These are phyloP conservation scores for Onygena corvina DNA, from an alignment of 2,329 filamentous ascomycete genomes.

Conservation along the genomic window DNA sequence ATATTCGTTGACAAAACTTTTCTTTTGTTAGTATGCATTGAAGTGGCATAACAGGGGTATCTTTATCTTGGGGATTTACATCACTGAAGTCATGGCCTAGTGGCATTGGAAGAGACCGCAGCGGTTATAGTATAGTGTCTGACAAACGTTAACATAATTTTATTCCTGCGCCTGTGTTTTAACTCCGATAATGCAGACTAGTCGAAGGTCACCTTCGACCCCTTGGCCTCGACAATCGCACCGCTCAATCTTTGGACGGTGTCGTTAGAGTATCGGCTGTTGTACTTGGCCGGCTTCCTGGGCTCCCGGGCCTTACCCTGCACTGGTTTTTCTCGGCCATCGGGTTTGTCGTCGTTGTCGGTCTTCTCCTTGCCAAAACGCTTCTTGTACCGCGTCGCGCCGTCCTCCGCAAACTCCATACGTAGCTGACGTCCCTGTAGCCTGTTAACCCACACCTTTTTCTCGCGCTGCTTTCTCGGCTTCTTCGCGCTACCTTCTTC, in stretches of 20 bases:
- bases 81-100: too few species aligned
- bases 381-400: slow-evolving; percentile 82
- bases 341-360: slow-evolving; percentile 12
- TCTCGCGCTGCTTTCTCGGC: slow-evolving; percentile 47
- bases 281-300: slow-evolving; percentile 30
- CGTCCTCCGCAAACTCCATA: slow-evolving; percentile 88
- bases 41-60: too few species aligned
- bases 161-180: too few species aligned
- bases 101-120: too few species aligned
- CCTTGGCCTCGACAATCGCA: slow-evolving; percentile 63
- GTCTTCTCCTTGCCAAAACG: slow-evolving; percentile 62
- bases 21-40: too few species aligned
- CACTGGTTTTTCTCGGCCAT: slow-evolving; percentile 13
- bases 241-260: slow-evolving; percentile 58
- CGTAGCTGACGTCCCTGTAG: slow-evolving; percentile 69
- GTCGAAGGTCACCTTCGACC: slow-evolving; percentile 75
- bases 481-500: slow-evolving; percentile 39
- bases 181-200: slow-evolving; percentile 25
- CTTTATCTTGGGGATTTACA: too few species aligned
- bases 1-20: too few species aligned
- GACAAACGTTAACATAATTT: too few species aligned
- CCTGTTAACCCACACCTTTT: slow-evolving; percentile 70
- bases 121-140: too few species aligned
- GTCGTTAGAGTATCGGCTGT: slow-evolving; percentile 35
- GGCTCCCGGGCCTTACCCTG: slow-evolving; percentile 27